Evolutionary conservation across 176 grass and related monocot species (phyloP).

Genomic region (Echinochloa phyllopogon): DNA sequence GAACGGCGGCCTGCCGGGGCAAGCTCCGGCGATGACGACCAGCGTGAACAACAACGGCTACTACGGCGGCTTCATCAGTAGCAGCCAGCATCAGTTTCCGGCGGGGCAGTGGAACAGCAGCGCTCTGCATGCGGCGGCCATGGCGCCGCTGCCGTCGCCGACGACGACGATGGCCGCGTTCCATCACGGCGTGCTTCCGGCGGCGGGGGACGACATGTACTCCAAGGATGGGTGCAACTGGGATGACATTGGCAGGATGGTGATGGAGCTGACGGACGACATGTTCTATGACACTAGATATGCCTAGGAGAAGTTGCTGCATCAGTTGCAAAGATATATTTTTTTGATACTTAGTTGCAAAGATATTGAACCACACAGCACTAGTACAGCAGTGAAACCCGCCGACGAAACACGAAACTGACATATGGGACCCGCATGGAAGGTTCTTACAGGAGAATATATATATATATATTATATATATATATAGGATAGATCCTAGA

Average conservation of each 20-base stretch:
- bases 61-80: background rate
- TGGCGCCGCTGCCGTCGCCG: background rate
- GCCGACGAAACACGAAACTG: background rate
- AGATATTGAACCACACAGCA: background rate
- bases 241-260: slow-evolving; percentile 71
- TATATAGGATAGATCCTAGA: background rate
- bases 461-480: background rate
- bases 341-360: too few relatives aligned
- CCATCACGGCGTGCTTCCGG: slow-evolving; percentile 21
- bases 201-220: slow-evolving; percentile 31
- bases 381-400: background rate
- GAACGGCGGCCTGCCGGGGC: slow-evolving; percentile 17
- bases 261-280: slow-evolving; percentile 60
- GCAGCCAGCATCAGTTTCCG: slow-evolving; percentile 33
- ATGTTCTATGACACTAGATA: slow-evolving; percentile 41
- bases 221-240: slow-evolving; percentile 55
- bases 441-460: background rate
- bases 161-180: slow-evolving; percentile 17
- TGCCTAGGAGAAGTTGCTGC: background rate
- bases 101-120: slow-evolving; percentile 45
- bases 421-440: background rate
- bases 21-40: slow-evolving; percentile 17
- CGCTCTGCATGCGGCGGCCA: slow-evolving; percentile 1
- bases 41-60: background rate
- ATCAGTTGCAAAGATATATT: too few relatives aligned